These are phyloP conservation scores for Fagopyrum homotropicum DNA, from an alignment of 148 eudicot species.

Conservation along the genomic window DNA sequence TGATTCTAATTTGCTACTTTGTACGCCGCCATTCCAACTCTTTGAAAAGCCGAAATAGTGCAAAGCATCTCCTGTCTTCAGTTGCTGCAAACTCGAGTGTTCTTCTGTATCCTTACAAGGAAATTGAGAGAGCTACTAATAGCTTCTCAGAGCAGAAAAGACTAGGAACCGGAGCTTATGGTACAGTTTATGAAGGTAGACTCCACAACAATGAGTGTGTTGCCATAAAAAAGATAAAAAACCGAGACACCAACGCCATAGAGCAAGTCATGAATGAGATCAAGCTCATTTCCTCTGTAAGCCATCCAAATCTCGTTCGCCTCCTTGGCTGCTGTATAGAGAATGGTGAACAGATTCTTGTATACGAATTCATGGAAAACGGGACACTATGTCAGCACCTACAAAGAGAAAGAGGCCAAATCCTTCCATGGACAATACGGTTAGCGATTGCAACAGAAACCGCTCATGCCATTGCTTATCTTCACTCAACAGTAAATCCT, in stretches of 20 bases:
- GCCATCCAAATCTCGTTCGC: constrained; percentile 83
- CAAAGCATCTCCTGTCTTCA: constrained; percentile 54
- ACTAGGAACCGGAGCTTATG: constrained; percentile 86
- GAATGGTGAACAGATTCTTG: constrained; percentile 79
- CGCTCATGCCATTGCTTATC: constrained; percentile 69
- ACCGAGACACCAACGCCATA: constrained; percentile 56
- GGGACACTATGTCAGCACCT: constrained; percentile 81
- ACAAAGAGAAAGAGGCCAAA: constrained; percentile 64
- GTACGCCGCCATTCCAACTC: constrained; percentile 32
- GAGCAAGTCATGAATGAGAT: constrained; percentile 91
- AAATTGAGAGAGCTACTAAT: constrained; percentile 69
- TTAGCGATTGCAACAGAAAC: constrained; percentile 72
- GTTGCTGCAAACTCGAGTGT: constrained; percentile 59
- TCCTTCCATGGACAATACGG: constrained; percentile 67
- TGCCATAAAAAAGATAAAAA: constrained; percentile 67
- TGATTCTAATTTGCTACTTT: constrained; percentile 42
- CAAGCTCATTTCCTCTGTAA: constrained; percentile 77
- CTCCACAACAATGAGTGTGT: constrained; percentile 59
- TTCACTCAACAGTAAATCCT: constrained; percentile 65
- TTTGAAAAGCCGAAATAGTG: constrained; percentile 36
- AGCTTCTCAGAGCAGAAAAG: constrained; percentile 63
- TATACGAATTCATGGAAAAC: constrained; percentile 80
- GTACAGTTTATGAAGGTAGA: constrained; percentile 80
- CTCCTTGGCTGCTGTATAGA: constrained; percentile 88
- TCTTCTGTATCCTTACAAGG: constrained; percentile 59